phyloP scores from a whole-genome alignment of 352 stramenopile genomes.

The Phytophthora ohioensis region DNA sequence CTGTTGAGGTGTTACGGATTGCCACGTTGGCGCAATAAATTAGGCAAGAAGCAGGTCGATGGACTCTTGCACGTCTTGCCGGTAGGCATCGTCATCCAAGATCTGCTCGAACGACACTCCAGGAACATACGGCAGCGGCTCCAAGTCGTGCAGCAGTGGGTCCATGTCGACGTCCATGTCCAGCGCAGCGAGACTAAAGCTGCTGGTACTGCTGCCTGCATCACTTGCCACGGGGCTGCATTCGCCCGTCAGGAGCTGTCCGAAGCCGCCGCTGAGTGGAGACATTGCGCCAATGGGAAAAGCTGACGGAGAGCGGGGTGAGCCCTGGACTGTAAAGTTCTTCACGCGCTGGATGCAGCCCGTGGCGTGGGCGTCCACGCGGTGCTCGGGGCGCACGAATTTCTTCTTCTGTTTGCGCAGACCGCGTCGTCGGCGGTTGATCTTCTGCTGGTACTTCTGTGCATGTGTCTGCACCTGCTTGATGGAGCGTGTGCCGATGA shows the following conservation, averaged over 20 bases:
- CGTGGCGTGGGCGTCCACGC: conserved; percentile 67
- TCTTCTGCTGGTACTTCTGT: conserved; percentile 90
- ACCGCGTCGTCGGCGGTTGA: conserved; percentile 77
- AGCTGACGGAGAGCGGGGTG: conserved; percentile 50
- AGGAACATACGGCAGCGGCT: conserved; percentile 62
- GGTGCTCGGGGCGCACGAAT: conserved; percentile 76
- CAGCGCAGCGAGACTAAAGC: conserved; percentile 16
- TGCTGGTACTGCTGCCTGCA: conserved; percentile 34
- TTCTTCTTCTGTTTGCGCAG: conserved; percentile 90
- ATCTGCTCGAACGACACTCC: conserved; percentile 51
- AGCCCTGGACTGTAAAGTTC: conserved; percentile 49
- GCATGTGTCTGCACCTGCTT: conserved; percentile 88
- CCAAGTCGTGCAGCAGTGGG: conserved; percentile 33
- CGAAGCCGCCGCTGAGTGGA: conserved; percentile 39
- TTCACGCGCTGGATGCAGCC: conserved; percentile 73
- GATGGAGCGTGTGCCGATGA: conserved; percentile 82
- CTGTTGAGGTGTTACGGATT: conserved; percentile 34
- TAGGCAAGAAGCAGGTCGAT: conserved; percentile 62
- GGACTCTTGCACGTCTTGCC: conserved; percentile 65
- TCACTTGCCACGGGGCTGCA: conserved; percentile 44
- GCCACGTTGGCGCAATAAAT: conserved; percentile 45
- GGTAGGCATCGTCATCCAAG: conserved; percentile 57
- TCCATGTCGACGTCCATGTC: conserved; percentile 44
- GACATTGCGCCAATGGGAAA: conserved; percentile 36
- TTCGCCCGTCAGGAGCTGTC: conserved; percentile 35